These are phyloP conservation scores for Fusarium sp. DNA, from an alignment of 2,329 filamentous ascomycete species.

Conservation along the genomic window DNA sequence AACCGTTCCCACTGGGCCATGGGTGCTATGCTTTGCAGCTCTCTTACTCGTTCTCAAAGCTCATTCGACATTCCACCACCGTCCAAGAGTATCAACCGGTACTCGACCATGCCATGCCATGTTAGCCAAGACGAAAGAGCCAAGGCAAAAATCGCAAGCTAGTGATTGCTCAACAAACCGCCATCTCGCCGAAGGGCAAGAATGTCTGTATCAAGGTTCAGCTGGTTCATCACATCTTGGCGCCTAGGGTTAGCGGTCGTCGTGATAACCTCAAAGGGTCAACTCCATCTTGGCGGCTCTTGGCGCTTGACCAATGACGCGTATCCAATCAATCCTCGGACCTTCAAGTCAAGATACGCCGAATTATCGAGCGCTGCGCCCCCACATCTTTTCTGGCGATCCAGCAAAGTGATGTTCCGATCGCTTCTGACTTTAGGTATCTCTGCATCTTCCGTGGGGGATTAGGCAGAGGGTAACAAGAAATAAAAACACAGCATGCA, in stretches of 20 bases:
- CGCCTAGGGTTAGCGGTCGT: constrained; percentile 24
- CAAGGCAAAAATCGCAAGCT: background rate
- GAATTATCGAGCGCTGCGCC: background rate
- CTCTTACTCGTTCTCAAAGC: background rate
- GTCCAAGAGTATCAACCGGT: background rate
- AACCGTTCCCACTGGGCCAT: background rate
- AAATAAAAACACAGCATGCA: background rate
- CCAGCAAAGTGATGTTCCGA: background rate
- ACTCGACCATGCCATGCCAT: background rate
- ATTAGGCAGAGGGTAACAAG: background rate
- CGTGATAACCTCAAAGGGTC: constrained; percentile 26
- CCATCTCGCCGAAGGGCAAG: constrained; percentile 27
- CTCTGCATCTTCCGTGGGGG: constrained; percentile 10
- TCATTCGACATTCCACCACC: constrained; percentile 25
- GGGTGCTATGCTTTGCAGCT: background rate
- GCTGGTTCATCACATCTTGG: constrained; percentile 21
- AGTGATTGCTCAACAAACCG: constrained; percentile 25
- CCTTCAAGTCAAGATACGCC: constrained; percentile 5
- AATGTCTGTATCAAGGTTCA: constrained; percentile 37
- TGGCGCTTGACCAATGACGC: constrained; percentile 35
- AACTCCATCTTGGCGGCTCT: constrained; percentile 30
- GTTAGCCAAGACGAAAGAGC: background rate
- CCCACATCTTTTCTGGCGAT: background rate
- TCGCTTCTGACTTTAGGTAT: background rate
- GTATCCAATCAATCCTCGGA: constrained; percentile 21